These are phyloP conservation scores for Salix arbutifolia DNA, from an alignment of 345 rosid species.

Conservation along the genomic window DNA sequence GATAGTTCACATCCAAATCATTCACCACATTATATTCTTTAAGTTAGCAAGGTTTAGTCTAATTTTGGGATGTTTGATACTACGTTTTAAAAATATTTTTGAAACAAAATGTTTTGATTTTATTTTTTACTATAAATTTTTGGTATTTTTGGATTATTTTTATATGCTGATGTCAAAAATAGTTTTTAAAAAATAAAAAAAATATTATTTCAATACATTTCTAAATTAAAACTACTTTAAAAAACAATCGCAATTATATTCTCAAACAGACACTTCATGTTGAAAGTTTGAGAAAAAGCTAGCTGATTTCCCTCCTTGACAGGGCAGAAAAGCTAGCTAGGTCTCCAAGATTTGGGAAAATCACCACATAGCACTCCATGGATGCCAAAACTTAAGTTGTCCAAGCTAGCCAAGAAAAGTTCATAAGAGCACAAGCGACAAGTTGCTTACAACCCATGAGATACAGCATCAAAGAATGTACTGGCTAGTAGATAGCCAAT, in stretches of 20 bases:
- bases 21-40: background rate
- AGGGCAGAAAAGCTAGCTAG: background rate
- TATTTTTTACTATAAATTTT: no score
- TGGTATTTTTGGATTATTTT: no score
- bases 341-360: background rate
- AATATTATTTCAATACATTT: no score
- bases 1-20: constrained; percentile 6
- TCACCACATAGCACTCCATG: background rate
- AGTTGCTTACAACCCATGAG: background rate
- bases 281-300: background rate
- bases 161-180: no score
- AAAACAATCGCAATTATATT: no score
- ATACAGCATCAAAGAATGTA: background rate
- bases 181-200: no score
- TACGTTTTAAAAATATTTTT: no score
- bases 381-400: background rate
- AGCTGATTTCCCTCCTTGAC: background rate
- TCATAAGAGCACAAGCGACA: background rate
- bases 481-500: no score
- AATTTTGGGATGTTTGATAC: no score
- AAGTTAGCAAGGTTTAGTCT: constrained; percentile 1
- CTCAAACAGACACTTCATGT: no score
- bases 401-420: background rate
- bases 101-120: no score
- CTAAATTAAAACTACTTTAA: no score